Evolutionary conservation across 108 stramenopile species (phyloP).

Genomic region (Cyclostephanos tholiformis): DNA sequence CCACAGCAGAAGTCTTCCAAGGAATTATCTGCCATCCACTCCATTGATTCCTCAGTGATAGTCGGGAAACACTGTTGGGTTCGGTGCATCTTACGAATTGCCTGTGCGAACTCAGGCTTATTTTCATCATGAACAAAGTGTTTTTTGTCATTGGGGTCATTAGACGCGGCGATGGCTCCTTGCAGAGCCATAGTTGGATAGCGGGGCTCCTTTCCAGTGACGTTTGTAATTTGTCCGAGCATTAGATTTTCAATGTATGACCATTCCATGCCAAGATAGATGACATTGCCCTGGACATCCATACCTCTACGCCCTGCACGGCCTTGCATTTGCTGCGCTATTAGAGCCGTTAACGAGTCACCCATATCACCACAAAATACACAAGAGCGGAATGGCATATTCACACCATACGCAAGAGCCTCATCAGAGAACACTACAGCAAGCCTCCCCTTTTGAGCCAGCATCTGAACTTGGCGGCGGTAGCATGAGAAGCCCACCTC

Average conservation of each 20-base stretch:
- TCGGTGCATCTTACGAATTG: conserved; percentile 74
- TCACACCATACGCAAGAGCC: conserved; percentile 98
- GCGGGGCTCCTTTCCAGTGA: conserved; percentile 94
- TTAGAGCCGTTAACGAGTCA: conserved; percentile 87
- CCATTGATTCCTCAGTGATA: conserved; percentile 78
- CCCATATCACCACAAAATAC: conserved; percentile 98
- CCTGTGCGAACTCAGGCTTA: conserved; percentile 65
- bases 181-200: conserved; percentile 95
- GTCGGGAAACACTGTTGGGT: conserved; percentile 80
- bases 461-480: conserved; percentile 95
- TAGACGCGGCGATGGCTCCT: conserved; percentile 83
- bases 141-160: conserved; percentile 77
- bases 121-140: conserved; percentile 73
- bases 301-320: conserved; percentile 98
- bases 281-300: conserved; percentile 98
- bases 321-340: conserved; percentile 99
- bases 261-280: conserved; percentile 98
- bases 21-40: conserved; percentile 79
- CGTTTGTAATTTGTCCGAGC: conserved; percentile 95
- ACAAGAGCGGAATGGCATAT: conserved; percentile 99
- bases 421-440: conserved; percentile 98
- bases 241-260: conserved; percentile 96
- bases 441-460: conserved; percentile 97
- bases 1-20: conserved; percentile 85
- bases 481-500: conserved; percentile 97